These are phyloP conservation scores for Paramecium pentaurelia DNA, from an alignment of 73 alveolate species.

Conservation along the genomic window DNA sequence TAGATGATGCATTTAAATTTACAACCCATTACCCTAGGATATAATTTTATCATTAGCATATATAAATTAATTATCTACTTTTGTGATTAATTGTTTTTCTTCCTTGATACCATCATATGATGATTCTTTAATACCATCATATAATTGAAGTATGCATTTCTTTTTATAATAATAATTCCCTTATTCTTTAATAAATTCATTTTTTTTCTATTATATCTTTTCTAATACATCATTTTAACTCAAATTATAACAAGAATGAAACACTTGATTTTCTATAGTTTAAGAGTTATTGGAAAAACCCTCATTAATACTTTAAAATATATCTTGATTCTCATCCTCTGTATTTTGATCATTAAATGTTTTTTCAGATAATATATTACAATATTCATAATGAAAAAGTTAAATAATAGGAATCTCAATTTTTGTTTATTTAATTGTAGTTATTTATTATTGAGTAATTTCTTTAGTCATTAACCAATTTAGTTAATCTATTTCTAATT, in stretches of 20 bases:
- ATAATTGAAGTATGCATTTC: not conserved
- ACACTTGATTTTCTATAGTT: not conserved
- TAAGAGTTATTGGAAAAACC: not conserved
- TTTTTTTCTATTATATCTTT: not conserved
- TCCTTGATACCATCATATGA: not conserved
- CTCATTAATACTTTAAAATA: not conserved
- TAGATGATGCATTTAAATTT: not conserved
- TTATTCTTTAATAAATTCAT: not conserved
- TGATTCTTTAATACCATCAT: not conserved
- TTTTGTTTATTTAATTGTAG: not conserved
- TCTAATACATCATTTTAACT: not conserved
- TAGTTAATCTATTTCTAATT: not conserved
- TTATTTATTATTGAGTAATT: not conserved
- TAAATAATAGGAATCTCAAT: not conserved
- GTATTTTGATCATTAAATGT: not conserved
- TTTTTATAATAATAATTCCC: not conserved
- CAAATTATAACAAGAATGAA: not conserved
- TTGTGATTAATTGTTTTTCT: not conserved
- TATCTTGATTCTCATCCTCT: not conserved
- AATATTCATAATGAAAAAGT: not conserved
- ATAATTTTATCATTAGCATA: not conserved
- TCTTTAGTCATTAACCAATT: constrained; percentile 9
- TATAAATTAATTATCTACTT: not conserved
- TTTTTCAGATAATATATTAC: not conserved
- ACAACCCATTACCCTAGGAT: not conserved